phyloP scores from a whole-genome alignment of 202 grass and related monocot species.

The Saccharum hybrid region DNA sequence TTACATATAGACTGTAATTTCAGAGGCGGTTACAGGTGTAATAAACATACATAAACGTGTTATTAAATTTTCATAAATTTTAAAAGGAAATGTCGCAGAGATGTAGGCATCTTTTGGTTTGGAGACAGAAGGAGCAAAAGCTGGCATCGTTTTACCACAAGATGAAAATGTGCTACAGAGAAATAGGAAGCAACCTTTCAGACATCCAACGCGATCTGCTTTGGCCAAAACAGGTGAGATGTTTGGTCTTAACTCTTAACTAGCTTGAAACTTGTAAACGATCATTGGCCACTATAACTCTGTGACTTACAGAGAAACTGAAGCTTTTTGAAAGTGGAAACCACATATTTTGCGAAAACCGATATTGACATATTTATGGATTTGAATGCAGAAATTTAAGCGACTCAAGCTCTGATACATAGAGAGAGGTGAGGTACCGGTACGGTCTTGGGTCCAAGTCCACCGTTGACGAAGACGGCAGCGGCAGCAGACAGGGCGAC shows the following conservation, averaged over 20 bases:
- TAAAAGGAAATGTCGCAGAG: background rate
- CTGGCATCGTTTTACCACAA: background rate
- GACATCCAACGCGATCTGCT: background rate
- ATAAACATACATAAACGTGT: background rate
- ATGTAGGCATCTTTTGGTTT: background rate
- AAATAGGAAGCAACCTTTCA: background rate
- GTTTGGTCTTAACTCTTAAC: background rate
- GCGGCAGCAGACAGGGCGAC: slow-evolving; percentile 38
- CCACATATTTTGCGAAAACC: background rate
- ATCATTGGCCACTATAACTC: background rate
- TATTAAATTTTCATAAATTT: background rate
- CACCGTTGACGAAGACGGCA: slow-evolving; percentile 62
- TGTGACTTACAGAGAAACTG: background rate
- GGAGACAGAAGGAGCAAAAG: background rate
- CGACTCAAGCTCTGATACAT: background rate
- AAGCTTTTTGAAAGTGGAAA: background rate
- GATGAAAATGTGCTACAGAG: background rate
- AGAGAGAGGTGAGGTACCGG: background rate
- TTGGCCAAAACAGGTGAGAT: background rate
- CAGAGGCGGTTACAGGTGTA: background rate
- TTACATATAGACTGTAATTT: no score
- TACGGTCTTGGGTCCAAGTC: slow-evolving; percentile 54
- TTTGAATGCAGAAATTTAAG: background rate
- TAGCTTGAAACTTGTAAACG: background rate
- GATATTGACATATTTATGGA: background rate